Evolutionary conservation across 2,329 filamentous ascomycete genomes (phyloP).

Genomic region (Calycina herbarum): DNA sequence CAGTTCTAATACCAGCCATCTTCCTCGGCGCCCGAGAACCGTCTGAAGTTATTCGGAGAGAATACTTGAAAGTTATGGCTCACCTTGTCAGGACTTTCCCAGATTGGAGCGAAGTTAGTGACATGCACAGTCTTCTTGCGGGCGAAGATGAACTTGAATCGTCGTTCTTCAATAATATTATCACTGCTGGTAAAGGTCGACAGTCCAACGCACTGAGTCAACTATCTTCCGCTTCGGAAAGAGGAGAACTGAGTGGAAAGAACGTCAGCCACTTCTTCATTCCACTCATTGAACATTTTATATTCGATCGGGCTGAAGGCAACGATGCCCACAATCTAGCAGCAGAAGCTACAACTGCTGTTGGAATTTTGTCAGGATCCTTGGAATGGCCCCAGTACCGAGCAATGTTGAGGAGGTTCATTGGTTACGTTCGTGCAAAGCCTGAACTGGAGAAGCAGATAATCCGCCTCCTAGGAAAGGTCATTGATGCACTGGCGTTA

Average conservation of each 20-base stretch:
- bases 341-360: conserved; percentile 80
- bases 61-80: conserved; percentile 78
- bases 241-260: conserved; percentile 66
- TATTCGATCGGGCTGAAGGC: conserved; percentile 75
- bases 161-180: conserved; percentile 89
- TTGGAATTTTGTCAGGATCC: conserved; percentile 71
- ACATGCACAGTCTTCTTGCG: conserved; percentile 70
- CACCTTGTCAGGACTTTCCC: conserved; percentile 72
- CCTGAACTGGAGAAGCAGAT: conserved; percentile 83
- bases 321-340: conserved; percentile 81
- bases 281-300: conserved; percentile 89
- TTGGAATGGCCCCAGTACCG: conserved; percentile 91
- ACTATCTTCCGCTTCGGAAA: conserved; percentile 66
- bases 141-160: conserved; percentile 57
- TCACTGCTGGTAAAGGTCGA: conserved; percentile 85
- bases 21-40: conserved; percentile 73
- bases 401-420: conserved; percentile 79
- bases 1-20: conserved; percentile 71
- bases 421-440: conserved; percentile 77
- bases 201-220: conserved; percentile 81
- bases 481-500: conserved; percentile 72
- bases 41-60: conserved; percentile 81
- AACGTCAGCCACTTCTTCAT: conserved; percentile 87
- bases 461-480: conserved; percentile 75
- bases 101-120: conserved; percentile 68